Percentiles rank a stretch among this genome's conserved stretches.
Evolutionary conservation across 1,139 yeast species (phyloP).

Genomic region (Kodamaea sp.): DNA sequence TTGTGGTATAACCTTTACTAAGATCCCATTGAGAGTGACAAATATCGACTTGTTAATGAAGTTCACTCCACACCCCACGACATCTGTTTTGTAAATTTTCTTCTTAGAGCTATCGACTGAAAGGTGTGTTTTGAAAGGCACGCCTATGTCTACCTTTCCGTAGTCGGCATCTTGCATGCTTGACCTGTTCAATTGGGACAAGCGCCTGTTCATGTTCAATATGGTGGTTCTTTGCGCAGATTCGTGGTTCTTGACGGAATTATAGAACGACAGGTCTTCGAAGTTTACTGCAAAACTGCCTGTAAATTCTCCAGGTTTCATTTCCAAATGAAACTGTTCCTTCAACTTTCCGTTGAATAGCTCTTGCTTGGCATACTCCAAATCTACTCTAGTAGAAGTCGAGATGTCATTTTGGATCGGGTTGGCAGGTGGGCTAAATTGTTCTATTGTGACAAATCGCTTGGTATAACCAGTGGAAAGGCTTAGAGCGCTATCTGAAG

Average conservation of each 20-base stretch:
- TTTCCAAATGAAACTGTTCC: constrained; percentile 14
- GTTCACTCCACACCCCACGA: constrained; percentile 84
- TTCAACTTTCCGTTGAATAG: constrained; percentile 17
- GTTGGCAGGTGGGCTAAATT: background rate
- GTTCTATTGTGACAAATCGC: constrained; percentile 19
- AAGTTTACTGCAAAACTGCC: constrained; percentile 48
- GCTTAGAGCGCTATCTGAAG: constrained; percentile 35
- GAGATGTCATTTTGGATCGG: constrained; percentile 2
- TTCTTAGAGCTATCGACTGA: constrained; percentile 14
- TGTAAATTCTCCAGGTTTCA: constrained; percentile 40
- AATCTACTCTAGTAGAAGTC: constrained; percentile 20
- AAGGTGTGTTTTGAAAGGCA: constrained; percentile 33
- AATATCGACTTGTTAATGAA: constrained; percentile 64
- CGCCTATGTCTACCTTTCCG: constrained; percentile 40
- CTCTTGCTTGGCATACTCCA: constrained; percentile 33
- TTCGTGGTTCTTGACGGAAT: constrained; percentile 37
- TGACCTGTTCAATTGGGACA: constrained; percentile 33
- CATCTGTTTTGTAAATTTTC: constrained; percentile 46
- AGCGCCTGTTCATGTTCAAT: constrained; percentile 40
- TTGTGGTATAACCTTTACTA: constrained; percentile 33
- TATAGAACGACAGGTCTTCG: constrained; percentile 43
- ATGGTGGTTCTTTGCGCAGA: constrained; percentile 32
- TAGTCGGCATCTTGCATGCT: constrained; percentile 28
- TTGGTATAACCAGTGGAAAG: constrained; percentile 41
- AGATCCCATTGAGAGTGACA: constrained; percentile 79